Evolutionary conservation across 176 grass and related monocot genomes (phyloP), one percentile per base, ranked within the genome.

Genomic region (Lolium multiflorum): DNA sequence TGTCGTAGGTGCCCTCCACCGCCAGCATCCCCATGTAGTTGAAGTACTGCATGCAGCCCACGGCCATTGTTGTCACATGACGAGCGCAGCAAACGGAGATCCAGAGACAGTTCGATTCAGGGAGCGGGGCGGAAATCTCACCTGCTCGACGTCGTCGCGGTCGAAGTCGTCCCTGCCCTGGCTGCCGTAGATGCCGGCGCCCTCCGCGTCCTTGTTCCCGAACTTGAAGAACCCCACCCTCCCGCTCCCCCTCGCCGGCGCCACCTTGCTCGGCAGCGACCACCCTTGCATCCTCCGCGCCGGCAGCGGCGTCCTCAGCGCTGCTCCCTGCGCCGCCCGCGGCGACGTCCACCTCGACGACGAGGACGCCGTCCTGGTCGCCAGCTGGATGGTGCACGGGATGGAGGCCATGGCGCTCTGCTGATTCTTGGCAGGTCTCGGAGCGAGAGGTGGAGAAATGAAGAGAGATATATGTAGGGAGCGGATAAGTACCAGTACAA

Each of bases 21-120:
- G 97, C 97, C 61, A 99, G 94, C 97, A 99, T 99, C 71, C 97
- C 97, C 97, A 97, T 99, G 85, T 99, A 99, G 87, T 99, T 97
- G 97, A 99, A 97, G 80, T 97, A 99, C 97, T 96, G 85, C 74
- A 57, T 96, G 85, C 74, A 57, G 21, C 20, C 14, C 76, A 43
- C 61, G 13, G 4, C 43, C 78, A 9, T 65, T 49, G 41, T 50
- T 78, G 78, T 80, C 13, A 79, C 11, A 9, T 28, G 59, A 38
- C 3, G 4, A 26, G 49, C 61, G 20, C 3, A 1, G 15, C 11
- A 11, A 35, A 35, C 31, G 31, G 31, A 35, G 31, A 35, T 35
- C 31, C 31, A 35, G 31, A 35, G 47, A 1, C 72, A 4, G 72
- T 18, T 68, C 12, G 35, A 20, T 78, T 54, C 28, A 87, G 49